A percentile compares a stretch with the other conserved stretches of the same genome.
phyloP scores from a whole-genome alignment of 129 eudicot genomes.

The Flaveria bidentis region DNA sequence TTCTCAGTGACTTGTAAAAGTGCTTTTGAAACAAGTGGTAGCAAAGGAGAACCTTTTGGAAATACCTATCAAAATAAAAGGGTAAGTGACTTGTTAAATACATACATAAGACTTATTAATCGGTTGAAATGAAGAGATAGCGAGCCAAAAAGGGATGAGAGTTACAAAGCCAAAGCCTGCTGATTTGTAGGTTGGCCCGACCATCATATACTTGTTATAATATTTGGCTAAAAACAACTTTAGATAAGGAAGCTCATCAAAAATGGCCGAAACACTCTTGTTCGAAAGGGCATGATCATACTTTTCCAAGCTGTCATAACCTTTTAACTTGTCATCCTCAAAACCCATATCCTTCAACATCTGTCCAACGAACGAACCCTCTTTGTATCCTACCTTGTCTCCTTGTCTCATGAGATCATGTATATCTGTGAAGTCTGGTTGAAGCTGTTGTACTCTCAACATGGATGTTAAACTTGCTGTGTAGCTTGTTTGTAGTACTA shows the following conservation, averaged over 20 bases:
- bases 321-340: constrained; percentile 31
- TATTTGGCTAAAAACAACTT: constrained; percentile 37
- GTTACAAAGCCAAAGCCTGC: constrained; percentile 41
- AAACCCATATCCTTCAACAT: constrained; percentile 34
- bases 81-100: neutral
- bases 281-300: constrained; percentile 44
- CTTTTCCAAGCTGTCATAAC: constrained; percentile 26
- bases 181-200: constrained; percentile 37
- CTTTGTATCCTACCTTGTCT: constrained; percentile 41
- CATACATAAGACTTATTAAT: neutral
- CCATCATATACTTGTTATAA: constrained; percentile 40
- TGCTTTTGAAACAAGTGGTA: constrained; percentile 46
- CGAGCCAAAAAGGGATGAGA: neutral
- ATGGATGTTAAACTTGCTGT: constrained; percentile 53
- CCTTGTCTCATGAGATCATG: constrained; percentile 44
- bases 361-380: constrained; percentile 36
- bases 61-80: constrained; percentile 38
- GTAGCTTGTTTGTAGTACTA: constrained; percentile 52
- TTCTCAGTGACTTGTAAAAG: constrained; percentile 44
- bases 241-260: constrained; percentile 54
- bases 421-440: constrained; percentile 39
- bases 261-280: constrained; percentile 50
- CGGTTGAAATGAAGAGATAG: neutral
- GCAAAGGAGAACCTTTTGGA: constrained; percentile 57
- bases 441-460: constrained; percentile 48